Percentiles rank a stretch among this genome's conserved stretches.
phyloP scores from a whole-genome alignment of 257 asterid species.

The Solanum habrochaites region DNA sequence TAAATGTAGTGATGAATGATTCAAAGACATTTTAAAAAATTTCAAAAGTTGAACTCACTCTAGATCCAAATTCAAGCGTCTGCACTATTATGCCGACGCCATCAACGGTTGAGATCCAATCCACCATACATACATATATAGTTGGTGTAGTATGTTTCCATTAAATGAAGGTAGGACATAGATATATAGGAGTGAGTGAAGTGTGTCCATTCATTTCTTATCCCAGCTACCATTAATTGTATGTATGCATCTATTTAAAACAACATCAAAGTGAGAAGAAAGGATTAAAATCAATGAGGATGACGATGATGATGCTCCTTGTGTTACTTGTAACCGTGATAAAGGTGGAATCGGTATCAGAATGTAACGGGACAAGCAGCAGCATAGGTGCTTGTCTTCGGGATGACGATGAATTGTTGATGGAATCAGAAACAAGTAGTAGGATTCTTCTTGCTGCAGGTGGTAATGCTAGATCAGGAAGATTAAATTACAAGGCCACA shows the following conservation, averaged over 20 bases:
- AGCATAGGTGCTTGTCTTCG: background rate
- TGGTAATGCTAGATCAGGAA: background rate
- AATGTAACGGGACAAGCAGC: slow-evolving; percentile 4
- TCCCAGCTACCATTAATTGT: background rate
- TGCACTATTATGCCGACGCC: background rate
- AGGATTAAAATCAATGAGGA: no score
- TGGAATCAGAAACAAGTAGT: slow-evolving; percentile 10
- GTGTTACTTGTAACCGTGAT: background rate
- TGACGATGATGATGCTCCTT: background rate
- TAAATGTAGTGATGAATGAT: background rate
- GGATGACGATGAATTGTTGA: slow-evolving; percentile 1
- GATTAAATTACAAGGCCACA: fast-evolving
- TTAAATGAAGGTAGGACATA: background rate
- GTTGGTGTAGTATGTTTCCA: background rate
- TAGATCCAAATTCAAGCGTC: background rate
- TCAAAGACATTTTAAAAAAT: background rate
- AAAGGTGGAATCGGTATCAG: background rate
- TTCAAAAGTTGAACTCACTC: background rate
- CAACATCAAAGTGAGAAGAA: background rate
- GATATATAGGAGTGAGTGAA: background rate
- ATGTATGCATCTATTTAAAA: background rate
- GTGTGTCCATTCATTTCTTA: background rate
- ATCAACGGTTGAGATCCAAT: background rate
- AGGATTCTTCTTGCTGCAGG: background rate
- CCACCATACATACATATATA: background rate